A percentile compares a stretch with the other conserved stretches of the same genome.
These are phyloP conservation scores for Daldinia caldariorum DNA, from an alignment of 495 filamentous ascomycete species.

Conservation along the genomic window DNA sequence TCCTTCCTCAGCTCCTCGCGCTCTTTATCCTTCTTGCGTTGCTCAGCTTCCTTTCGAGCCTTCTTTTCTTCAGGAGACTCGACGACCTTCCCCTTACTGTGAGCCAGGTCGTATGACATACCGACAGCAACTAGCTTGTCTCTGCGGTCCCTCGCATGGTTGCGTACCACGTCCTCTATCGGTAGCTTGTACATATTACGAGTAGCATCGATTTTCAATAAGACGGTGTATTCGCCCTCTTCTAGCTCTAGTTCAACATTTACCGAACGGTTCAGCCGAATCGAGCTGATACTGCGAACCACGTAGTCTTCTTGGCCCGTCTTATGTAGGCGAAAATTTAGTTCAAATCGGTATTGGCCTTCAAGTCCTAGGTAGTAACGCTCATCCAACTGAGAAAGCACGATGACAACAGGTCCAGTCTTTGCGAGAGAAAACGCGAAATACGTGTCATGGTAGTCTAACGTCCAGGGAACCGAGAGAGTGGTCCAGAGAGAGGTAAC, in stretches of 20 bases:
- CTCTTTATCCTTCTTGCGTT: constrained; percentile 60
- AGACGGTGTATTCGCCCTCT: constrained; percentile 79
- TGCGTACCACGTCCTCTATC: constrained; percentile 74
- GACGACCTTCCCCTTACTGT: constrained; percentile 75
- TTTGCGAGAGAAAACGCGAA: constrained; percentile 76
- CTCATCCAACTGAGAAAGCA: constrained; percentile 83
- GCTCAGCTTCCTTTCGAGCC: constrained; percentile 54
- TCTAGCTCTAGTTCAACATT: constrained; percentile 85
- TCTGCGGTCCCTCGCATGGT: constrained; percentile 68
- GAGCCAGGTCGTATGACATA: constrained; percentile 83
- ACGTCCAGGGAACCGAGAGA: constrained; percentile 83
- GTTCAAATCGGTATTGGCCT: constrained; percentile 81
- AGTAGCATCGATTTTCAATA: constrained; percentile 81
- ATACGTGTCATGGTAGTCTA: constrained; percentile 85
- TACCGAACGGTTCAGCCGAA: constrained; percentile 78
- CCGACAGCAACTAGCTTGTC: constrained; percentile 88
- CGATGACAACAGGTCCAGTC: constrained; percentile 76
- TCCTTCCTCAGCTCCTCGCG: constrained; percentile 63
- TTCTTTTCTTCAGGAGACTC: constrained; percentile 73
- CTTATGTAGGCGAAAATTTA: constrained; percentile 85
- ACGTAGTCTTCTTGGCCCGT: constrained; percentile 85
- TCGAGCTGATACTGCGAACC: constrained; percentile 76
- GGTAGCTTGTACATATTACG: constrained; percentile 60
- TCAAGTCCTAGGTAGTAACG: constrained; percentile 86
- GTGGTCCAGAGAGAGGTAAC: constrained; percentile 87